Percentiles rank a stretch among this genome's conserved stretches.
These are phyloP conservation scores for Tagetes patula DNA, from an alignment of 129 eudicot genomes.

Conservation along the genomic window DNA sequence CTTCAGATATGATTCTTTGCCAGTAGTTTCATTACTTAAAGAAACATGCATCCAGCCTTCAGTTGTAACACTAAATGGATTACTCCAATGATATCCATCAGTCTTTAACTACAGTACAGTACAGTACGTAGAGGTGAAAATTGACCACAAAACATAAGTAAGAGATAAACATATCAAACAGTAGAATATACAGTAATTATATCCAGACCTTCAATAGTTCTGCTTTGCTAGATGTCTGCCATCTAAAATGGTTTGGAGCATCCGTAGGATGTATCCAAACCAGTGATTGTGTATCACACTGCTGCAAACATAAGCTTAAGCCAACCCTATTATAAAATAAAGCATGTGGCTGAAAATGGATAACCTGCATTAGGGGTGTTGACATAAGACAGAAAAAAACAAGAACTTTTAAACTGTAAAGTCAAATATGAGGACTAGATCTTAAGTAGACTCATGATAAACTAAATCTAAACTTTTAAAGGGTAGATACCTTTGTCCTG, in stretches of 20 bases:
- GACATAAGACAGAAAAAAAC: not conserved
- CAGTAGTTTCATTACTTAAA: conserved; percentile 48
- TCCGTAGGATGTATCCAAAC: conserved; percentile 72
- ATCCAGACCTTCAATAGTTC: conserved; percentile 78
- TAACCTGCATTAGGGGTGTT: conserved; percentile 57
- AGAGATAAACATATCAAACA: conserved; percentile 9
- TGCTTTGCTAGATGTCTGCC: conserved; percentile 66
- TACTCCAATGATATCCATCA: conserved; percentile 81
- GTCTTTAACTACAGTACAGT: conserved; percentile 48
- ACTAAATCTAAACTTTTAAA: conserved; percentile 3
- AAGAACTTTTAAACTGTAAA: not conserved
- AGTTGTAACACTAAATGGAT: conserved; percentile 72
- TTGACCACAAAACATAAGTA: conserved; percentile 17
- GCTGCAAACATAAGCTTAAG: conserved; percentile 68
- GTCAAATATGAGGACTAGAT: not conserved
- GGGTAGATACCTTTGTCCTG: conserved; percentile 78
- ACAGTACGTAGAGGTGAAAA: not conserved
- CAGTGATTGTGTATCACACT: conserved; percentile 60
- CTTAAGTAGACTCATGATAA: conserved; percentile 6
- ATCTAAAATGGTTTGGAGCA: conserved; percentile 70
- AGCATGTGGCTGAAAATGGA: conserved; percentile 89
- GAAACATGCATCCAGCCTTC: conserved; percentile 79
- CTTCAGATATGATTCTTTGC: conserved; percentile 42
- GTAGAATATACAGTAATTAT: not conserved
- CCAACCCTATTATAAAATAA: conserved; percentile 76